A percentile compares a stretch with the other conserved stretches of the same genome.
phyloP scores from a whole-genome alignment of 345 rosid species.

The Lagerstroemia speciosa region DNA sequence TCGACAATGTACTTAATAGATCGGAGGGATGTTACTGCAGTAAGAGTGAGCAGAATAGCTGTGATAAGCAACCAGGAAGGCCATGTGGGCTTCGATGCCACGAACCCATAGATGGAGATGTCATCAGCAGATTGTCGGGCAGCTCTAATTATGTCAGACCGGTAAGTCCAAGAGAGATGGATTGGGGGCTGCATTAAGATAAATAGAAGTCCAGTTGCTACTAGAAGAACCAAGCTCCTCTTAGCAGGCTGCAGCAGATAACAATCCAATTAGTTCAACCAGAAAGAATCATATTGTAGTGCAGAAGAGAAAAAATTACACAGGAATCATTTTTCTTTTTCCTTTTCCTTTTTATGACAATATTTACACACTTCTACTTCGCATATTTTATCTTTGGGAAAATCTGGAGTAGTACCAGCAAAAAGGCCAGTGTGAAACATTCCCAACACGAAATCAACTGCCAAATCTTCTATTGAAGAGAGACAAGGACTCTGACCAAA shows the following conservation, averaged over 20 bases:
- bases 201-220: constrained; percentile 82
- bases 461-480: not conserved
- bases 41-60: constrained; percentile 75
- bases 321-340: not conserved
- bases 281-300: not conserved
- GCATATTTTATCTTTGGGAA: not conserved
- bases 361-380: not conserved
- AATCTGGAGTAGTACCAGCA: not conserved
- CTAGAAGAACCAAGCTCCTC: constrained; percentile 77
- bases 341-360: not conserved
- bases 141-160: constrained; percentile 67
- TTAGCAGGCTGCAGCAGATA: constrained; percentile 65
- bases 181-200: constrained; percentile 94
- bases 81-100: constrained; percentile 96
- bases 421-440: not conserved
- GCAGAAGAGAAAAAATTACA: not conserved
- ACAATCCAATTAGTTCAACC: not conserved
- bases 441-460: not conserved
- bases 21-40: constrained; percentile 77
- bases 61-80: constrained; percentile 91
- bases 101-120: constrained; percentile 84
- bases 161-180: constrained; percentile 77
- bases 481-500: not conserved
- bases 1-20: constrained; percentile 86
- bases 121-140: constrained; percentile 95